These are phyloP conservation scores for Penicillium freii DNA, from an alignment of 2,329 filamentous ascomycete species.

Conservation along the genomic window DNA sequence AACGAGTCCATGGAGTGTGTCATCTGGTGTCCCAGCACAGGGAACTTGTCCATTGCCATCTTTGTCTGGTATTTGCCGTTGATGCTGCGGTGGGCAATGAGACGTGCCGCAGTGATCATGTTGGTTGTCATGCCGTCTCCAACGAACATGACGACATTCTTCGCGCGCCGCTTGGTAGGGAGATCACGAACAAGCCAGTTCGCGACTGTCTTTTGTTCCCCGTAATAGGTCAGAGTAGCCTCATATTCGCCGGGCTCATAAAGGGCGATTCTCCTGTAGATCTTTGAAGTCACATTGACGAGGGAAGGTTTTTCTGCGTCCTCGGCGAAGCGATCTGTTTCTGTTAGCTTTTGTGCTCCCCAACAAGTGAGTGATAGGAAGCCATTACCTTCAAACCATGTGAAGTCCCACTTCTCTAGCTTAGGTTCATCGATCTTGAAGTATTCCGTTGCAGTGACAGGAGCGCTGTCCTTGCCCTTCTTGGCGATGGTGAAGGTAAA, in stretches of 20 bases:
- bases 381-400: conserved; percentile 69
- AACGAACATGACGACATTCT: conserved; percentile 84
- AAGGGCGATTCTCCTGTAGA: conserved; percentile 71
- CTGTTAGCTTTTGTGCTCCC: conserved; percentile 9
- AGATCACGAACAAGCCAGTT: conserved; percentile 75
- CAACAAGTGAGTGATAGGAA: background rate
- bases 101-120: conserved; percentile 63
- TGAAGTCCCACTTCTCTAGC: conserved; percentile 78
- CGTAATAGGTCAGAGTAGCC: conserved; percentile 73
- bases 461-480: conserved; percentile 34
- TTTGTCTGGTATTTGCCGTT: conserved; percentile 79
- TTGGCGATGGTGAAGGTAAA: conserved; percentile 72
- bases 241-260: conserved; percentile 78
- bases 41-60: conserved; percentile 78
- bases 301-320: conserved; percentile 67
- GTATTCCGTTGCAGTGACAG: conserved; percentile 60
- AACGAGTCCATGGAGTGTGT: conserved; percentile 81
- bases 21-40: conserved; percentile 84
- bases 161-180: conserved; percentile 67
- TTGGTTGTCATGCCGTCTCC: conserved; percentile 62
- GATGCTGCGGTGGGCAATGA: conserved; percentile 77
- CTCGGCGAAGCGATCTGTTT: conserved; percentile 67
- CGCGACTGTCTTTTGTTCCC: conserved; percentile 67
- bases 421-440: conserved; percentile 69
- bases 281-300: conserved; percentile 78